Percentiles rank a stretch among this genome's conserved stretches.
phyloP scores from a whole-genome alignment of 2,329 filamentous ascomycete species.

The Gaeumannomyces sp. region DNA sequence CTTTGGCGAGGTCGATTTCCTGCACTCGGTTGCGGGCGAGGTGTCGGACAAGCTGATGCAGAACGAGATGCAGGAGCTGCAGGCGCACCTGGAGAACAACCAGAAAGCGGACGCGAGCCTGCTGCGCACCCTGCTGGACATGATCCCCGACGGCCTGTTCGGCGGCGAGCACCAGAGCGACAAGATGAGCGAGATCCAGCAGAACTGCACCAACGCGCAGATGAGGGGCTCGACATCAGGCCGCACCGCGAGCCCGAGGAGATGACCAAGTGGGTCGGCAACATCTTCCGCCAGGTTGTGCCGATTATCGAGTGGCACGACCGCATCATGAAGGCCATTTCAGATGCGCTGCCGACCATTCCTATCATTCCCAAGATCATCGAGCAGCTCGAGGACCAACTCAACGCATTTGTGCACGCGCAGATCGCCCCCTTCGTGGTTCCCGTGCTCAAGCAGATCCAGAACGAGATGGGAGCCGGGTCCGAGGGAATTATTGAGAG shows the following conservation, averaged over 20 bases:
- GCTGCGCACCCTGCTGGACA: slow-evolving; percentile 71
- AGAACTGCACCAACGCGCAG: slow-evolving; percentile 67
- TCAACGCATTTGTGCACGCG: slow-evolving; percentile 84
- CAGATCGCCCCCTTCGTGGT: slow-evolving; percentile 82
- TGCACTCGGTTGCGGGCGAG: slow-evolving; percentile 76
- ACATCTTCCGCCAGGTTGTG: slow-evolving; percentile 73
- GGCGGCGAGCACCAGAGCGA: slow-evolving; percentile 62
- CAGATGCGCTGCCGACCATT: slow-evolving; percentile 73
- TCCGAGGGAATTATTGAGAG: slow-evolving; percentile 82
- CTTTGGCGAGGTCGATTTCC: slow-evolving; percentile 90
- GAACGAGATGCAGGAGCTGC: slow-evolving; percentile 82
- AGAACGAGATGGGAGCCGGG: slow-evolving; percentile 77
- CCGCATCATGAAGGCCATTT: slow-evolving; percentile 74
- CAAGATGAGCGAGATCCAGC: slow-evolving; percentile 74
- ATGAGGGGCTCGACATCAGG: slow-evolving; percentile 66
- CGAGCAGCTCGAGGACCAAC: slow-evolving; percentile 79
- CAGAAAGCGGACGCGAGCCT: slow-evolving; percentile 62
- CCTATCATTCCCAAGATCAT: slow-evolving; percentile 81
- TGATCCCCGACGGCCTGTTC: slow-evolving; percentile 75
- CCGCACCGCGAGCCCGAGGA: slow-evolving; percentile 74
- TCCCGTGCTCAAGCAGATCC: slow-evolving; percentile 83
- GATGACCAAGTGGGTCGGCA: slow-evolving; percentile 67
- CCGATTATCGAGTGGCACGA: slow-evolving; percentile 90
- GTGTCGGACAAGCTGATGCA: slow-evolving; percentile 86
- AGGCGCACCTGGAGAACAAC: slow-evolving; percentile 68